phyloP scores from a whole-genome alignment of 2,329 filamentous ascomycete species.

The Microsporum ferrugineum region DNA sequence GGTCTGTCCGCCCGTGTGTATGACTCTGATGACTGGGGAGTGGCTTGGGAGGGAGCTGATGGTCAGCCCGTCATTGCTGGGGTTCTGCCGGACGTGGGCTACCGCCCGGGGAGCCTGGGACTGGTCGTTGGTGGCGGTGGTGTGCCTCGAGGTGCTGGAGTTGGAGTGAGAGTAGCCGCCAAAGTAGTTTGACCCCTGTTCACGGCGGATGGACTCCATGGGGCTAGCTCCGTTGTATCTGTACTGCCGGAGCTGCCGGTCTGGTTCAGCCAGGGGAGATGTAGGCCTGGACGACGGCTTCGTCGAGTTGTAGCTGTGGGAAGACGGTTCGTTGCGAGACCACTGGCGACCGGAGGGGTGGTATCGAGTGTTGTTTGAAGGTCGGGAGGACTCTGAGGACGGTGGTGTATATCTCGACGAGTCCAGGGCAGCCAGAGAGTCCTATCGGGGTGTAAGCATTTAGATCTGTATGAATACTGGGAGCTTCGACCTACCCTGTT shows the following conservation, averaged over 20 bases:
- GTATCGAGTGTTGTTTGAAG: constrained; percentile 45
- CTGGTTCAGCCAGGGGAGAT: constrained; percentile 53
- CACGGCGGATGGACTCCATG: constrained; percentile 42
- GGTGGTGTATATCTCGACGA: constrained; percentile 48
- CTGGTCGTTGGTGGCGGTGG: constrained; percentile 52
- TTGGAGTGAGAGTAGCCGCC: constrained; percentile 34
- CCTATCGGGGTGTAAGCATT: constrained; percentile 39
- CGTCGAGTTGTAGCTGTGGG: background rate
- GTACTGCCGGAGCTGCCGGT: constrained; percentile 41
- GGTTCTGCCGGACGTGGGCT: constrained; percentile 65
- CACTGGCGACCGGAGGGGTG: constrained; percentile 49
- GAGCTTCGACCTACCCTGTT: constrained; percentile 54
- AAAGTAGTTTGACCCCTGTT: constrained; percentile 43
- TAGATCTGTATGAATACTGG: background rate
- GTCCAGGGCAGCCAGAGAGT: constrained; percentile 74
- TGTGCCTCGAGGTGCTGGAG: constrained; percentile 45
- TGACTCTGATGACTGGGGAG: constrained; percentile 83
- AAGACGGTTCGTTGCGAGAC: constrained; percentile 34
- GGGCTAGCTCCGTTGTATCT: constrained; percentile 52
- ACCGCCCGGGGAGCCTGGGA: constrained; percentile 52
- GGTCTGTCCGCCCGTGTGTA: constrained; percentile 80
- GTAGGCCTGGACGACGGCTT: constrained; percentile 50
- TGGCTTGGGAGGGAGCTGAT: constrained; percentile 76
- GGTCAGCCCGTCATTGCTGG: constrained; percentile 73
- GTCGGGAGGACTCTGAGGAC: constrained; percentile 54